Base-by-base conservation (phyloP, 2,329 filamentous ascomycete genomes). In the Cadophora sp. region DNA sequence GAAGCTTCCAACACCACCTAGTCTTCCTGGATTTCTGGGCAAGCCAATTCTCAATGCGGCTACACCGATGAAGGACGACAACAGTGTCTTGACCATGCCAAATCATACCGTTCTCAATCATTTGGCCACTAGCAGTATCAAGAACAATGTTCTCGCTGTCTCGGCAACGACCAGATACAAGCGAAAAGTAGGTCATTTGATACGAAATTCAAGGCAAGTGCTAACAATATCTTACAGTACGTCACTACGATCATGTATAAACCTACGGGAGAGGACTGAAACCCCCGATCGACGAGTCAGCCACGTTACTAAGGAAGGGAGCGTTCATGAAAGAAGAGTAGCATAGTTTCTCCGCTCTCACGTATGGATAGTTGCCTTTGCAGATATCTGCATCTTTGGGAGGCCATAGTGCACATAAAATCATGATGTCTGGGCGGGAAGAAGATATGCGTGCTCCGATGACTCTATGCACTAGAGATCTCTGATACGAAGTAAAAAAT, bases 181-280 rank as follows among this genome's bases (percentile, higher is more conserved):
- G 83, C 91, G 92, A 81, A 99, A 99, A 89, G 93, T 93, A 77
- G 66, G 84, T 76, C 29, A 68, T 14, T 19, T 53, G n/a, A 27
- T 51, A 27, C n/a, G 7, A 11, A 9, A 43, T 22, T 37, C 12
- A 43, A 22, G 11, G 62, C 43, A 26, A 43, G 16, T 62, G 24
- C 19, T 64, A 43, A 70, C 66, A 43, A 51, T n/a, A n/a, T 37
- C 27, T 27, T 62, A 27, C 75, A 97, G 95, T 98, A 98, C 81
- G 92, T 98, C 43, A 98, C 95, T 4, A 97, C 94, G 2, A 97
- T 98, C 78, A 91, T 98, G 84, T 98, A 98, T 83, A 98, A 97
- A 83, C 94, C 94, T 12, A 84, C 84, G 6, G 79, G 81, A n/a
- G 86, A 88, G 71, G 83, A 86, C 50, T 76, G 70, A 74, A 53